phyloP scores from a whole-genome alignment of 768 basidiomycete genomes.

The Auricularia sp. region DNA sequence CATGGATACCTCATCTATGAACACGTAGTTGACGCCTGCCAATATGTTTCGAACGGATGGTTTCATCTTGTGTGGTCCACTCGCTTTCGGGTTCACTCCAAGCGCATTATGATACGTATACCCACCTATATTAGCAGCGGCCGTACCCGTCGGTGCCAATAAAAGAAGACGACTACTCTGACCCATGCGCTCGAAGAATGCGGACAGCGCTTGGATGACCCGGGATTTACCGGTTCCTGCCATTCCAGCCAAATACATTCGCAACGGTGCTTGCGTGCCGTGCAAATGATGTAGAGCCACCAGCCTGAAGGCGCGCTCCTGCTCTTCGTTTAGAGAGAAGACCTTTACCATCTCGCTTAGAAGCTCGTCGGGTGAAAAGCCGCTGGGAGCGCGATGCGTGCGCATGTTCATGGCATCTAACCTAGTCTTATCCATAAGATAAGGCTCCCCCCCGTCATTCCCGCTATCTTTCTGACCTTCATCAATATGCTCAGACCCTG shows the following conservation, averaged over 20 bases:
- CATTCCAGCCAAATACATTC: constrained; percentile 18
- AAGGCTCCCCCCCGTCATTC: too few relatives aligned
- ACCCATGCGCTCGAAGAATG: constrained; percentile 15
- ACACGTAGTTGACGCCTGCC: constrained; percentile 16
- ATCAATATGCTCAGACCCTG: too few relatives aligned
- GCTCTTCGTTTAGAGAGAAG: constrained; percentile 5
- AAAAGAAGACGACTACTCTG: constrained; percentile 17
- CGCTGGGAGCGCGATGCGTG: too few relatives aligned
- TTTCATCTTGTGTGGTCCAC: constrained; percentile 11
- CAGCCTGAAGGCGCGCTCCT: constrained; percentile 5
- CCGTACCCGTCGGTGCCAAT: constrained; percentile 23
- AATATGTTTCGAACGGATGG: constrained; percentile 14
- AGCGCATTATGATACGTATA: constrained; percentile 20
- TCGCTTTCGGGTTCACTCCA: constrained; percentile 9
- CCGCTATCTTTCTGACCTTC: too few relatives aligned
- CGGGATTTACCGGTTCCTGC: constrained; percentile 26
- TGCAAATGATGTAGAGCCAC: constrained; percentile 3
- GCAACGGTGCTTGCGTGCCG: too few relatives aligned
- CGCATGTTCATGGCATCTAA: too few relatives aligned
- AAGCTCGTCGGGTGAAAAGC: not conserved
- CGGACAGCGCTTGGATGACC: constrained; percentile 18
- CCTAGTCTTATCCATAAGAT: too few relatives aligned
- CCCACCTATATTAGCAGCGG: constrained; percentile 20
- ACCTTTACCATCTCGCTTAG: not conserved
- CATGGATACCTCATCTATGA: constrained; percentile 24